Evolutionary conservation across 163 green algal species (phyloP), one percentile per base, ranked within the genome.

Genomic region (Prototheca wickerhamii): DNA sequence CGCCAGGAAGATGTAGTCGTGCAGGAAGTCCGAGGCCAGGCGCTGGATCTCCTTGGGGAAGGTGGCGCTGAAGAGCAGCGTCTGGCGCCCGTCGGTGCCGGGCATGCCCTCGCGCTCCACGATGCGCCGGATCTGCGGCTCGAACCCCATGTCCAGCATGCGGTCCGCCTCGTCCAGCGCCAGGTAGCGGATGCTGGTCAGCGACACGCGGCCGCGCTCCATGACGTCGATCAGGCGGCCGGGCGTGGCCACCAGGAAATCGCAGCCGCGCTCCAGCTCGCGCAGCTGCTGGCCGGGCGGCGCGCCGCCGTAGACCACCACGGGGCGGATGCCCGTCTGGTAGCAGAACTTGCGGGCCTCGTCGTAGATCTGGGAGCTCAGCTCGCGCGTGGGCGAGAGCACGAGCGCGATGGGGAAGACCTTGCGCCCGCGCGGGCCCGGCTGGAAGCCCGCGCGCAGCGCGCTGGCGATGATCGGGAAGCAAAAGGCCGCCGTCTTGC

Each of bases 91-190:
- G 46, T 86, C 87, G 0, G 77, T 68, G 30, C 71, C 73, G 0
- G 87, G 87, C 89, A 96, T 96, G 79, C 90, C 86, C 74, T 95
- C 86, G 30, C 85, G 75, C 72, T 98, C 90, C n/a, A 98, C 92
- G 56, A 80, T 85, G 56, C 75, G 68, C 4, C 80, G 58, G 57
- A 86, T 86, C 75, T 85, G 80, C 26, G 91, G 92, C 83, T 98
- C 92, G 68, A 99, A 99, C 32, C 93, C 93, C 93, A 99, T 99
- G 73, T 99, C 93, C 46, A 99, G 74, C 93, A 98, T 98, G 63
- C 93, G 84, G 69, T 98, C 93, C 4, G 93, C 93, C 82, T 98
- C 93, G 67, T 98, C 92, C 60, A 99, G 82, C 3, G 88, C 90
- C 52, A 99, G 72, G 69, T 76, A 87, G 46, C 52, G 63, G 28